These are phyloP conservation scores for Pistacia atlantica DNA, from an alignment of 345 rosid species.

Conservation along the genomic window DNA sequence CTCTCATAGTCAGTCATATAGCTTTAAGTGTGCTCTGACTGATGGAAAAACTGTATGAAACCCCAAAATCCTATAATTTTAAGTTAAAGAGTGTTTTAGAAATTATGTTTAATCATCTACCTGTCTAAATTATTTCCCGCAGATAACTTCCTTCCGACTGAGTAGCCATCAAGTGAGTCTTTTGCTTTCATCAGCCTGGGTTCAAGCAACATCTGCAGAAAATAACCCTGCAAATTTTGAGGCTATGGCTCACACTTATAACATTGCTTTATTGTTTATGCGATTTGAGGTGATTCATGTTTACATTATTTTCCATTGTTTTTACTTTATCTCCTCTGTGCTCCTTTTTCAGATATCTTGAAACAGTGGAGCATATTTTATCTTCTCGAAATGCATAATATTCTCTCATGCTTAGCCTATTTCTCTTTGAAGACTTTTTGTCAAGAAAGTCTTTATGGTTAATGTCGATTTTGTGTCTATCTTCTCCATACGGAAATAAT, in stretches of 20 bases:
- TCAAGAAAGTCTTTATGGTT: too few relatives aligned
- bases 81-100: neutral
- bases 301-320: neutral
- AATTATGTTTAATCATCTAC: neutral
- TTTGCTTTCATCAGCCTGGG: too few relatives aligned
- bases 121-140: too few relatives aligned
- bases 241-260: conserved; percentile 80
- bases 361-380: neutral
- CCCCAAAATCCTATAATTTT: conserved; percentile 11
- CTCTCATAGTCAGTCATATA: too few relatives aligned
- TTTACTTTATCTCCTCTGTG: conserved; percentile 7
- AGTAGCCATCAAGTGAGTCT: too few relatives aligned
- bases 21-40: too few relatives aligned
- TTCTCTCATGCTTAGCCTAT: too few relatives aligned
- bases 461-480: too few relatives aligned
- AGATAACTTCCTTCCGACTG: too few relatives aligned
- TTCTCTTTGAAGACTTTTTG: too few relatives aligned
- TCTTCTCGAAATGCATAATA: too few relatives aligned
- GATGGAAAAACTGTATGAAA: conserved; percentile 61
- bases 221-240: conserved; percentile 85
- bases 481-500: too few relatives aligned
- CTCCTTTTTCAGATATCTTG: neutral
- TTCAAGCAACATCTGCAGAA: conserved; percentile 55
- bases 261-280: conserved; percentile 67
- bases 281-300: conserved; percentile 69